Evolutionary conservation across 2,329 filamentous ascomycete genomes (phyloP).

Genomic region (Talaromyces sp.): DNA sequence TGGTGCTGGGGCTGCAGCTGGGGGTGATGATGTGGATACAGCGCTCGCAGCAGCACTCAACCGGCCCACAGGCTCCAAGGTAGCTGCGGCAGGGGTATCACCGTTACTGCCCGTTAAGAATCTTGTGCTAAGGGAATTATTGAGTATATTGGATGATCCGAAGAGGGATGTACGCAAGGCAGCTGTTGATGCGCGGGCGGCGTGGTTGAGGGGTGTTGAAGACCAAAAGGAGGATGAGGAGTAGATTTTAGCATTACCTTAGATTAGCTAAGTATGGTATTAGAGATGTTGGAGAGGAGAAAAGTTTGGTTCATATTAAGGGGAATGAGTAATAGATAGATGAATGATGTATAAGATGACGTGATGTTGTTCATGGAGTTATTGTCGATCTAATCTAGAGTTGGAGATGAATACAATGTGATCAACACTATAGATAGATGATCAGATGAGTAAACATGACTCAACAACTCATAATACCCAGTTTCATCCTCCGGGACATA

Average conservation of each 20-base stretch:
- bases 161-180: slow-evolving; percentile 63
- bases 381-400: neutral
- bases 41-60: slow-evolving; percentile 9
- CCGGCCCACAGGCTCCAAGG: slow-evolving; percentile 17
- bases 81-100: slow-evolving; percentile 31
- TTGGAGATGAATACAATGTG: neutral
- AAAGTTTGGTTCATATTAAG: neutral
- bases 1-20: neutral
- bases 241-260: no score
- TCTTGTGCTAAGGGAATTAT: slow-evolving; percentile 57
- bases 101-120: slow-evolving; percentile 57
- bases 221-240: slow-evolving; percentile 55
- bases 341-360: neutral
- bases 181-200: slow-evolving; percentile 61
- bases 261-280: neutral
- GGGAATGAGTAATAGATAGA: no score
- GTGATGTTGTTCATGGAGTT: neutral
- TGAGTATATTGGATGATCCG: slow-evolving; percentile 59
- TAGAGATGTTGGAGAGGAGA: neutral
- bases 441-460: no score
- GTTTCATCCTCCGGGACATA: neutral
- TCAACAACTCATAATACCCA: neutral
- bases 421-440: neutral
- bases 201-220: slow-evolving; percentile 58
- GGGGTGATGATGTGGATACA: slow-evolving; percentile 5